Evolutionary conservation across 2,329 filamentous ascomycete species (phyloP).

Genomic region (Aureobasidium sp.): DNA sequence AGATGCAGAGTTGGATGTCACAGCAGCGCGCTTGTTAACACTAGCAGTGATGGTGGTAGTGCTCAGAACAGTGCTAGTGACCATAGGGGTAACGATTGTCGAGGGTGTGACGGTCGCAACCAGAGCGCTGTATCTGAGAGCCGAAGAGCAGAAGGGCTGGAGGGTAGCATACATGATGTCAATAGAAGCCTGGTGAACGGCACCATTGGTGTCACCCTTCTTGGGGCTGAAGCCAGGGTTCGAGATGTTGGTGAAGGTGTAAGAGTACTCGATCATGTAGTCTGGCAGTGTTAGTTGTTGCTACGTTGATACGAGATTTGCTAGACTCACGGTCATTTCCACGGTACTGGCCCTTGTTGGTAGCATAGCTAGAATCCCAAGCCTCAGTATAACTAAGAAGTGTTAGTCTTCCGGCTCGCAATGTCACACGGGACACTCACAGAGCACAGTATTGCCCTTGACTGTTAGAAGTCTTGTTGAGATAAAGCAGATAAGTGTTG

Average conservation of each 20-base stretch:
- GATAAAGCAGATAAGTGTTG: constrained; percentile 12
- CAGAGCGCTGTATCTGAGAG: constrained; percentile 15
- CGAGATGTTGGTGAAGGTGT: constrained; percentile 17
- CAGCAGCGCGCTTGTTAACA: constrained; percentile 9
- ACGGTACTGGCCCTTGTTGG: constrained; percentile 19
- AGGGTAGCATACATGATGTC: constrained; percentile 18
- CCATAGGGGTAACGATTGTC: constrained; percentile 2
- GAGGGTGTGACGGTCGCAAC: constrained; percentile 13
- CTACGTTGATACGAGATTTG: background rate
- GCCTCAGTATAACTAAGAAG: constrained; percentile 16
- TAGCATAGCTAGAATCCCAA: constrained; percentile 19
- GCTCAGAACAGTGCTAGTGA: background rate
- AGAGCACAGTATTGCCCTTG: constrained; percentile 16
- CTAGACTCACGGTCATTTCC: constrained; percentile 16
- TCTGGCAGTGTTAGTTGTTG: background rate
- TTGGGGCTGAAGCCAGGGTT: constrained; percentile 15
- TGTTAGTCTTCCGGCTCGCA: background rate
- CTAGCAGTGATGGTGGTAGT: constrained; percentile 1
- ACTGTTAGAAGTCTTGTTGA: constrained; percentile 17
- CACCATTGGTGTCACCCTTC: constrained; percentile 13
- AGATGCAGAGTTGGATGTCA: background rate
- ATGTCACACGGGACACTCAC: background rate
- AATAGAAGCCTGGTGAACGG: constrained; percentile 19
- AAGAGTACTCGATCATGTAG: constrained; percentile 19
- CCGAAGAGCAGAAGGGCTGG: constrained; percentile 19